Base-by-base conservation (phyloP, 768 basidiomycete species). In the Steccherinum ochraceum region DNA sequence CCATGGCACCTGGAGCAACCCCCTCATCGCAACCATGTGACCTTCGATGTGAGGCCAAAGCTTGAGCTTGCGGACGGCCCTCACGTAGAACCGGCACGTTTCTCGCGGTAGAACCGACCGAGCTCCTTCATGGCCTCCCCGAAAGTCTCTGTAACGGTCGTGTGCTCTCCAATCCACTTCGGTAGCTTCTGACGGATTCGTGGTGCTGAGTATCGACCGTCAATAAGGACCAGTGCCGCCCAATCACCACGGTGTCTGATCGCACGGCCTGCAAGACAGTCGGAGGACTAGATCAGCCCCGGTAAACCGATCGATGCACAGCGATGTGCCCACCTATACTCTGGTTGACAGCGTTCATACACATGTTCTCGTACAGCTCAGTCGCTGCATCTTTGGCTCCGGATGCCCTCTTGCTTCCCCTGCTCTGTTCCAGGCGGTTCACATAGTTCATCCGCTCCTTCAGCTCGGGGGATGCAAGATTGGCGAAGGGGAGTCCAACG, bases 291-390 rank as follows among this genome's bases (percentile, higher is more conserved):
- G n/a, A 43, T 43, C 41, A 43, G 48, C 24, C 1, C 41, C 26
- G 2, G 24, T 35, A n/a, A 3, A 41, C 40, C 11, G 45, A 10
- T 26, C 5, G 18, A 35, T 12, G 40, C 19, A 12, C 43, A 23
- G 7, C 2, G 40, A 40, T 19, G 35, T 23, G 66, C 84, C 50
- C 45, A 90, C 94, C 95, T 54, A 99, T 96, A 50, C 89, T 92
- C 65, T 99, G 95, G 67, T 99, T 99, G 48, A 99, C 93, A 0
- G 93, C 89, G 56, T 85, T 87, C 86, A 89, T 90, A 59, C 89
- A 90, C 78, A 90, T 79, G 59, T 90, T 91, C 71, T 89, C 88
- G 64, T 93, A 97, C 49, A 95, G 70, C 68, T 93, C 92, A 18
- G 59, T 58, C 13, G 57, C 60, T 16, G 61, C 62, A 23, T 60